phyloP scores from a whole-genome alignment of 805 yeast species.

The Sungouiozyma ichnusensis region DNA sequence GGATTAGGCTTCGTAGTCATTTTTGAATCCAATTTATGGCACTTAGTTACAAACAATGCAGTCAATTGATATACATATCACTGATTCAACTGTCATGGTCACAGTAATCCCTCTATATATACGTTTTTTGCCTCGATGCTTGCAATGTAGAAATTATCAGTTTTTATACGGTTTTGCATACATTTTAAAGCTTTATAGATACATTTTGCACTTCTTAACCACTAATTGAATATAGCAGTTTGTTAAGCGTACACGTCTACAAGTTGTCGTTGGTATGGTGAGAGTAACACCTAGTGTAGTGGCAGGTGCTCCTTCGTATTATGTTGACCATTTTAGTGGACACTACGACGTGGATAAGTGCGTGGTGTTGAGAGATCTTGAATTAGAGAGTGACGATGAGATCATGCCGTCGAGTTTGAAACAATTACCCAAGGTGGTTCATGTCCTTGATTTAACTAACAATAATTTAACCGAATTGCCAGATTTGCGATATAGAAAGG shows the following conservation, averaged over 20 bases:
- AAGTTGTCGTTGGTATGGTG: no score
- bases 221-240: not conserved
- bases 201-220: not conserved
- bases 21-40: no score
- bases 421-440: slow-evolving; percentile 34
- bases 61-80: no score
- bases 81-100: no score
- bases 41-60: no score
- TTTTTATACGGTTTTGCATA: not conserved
- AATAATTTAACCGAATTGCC: slow-evolving; percentile 54
- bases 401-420: slow-evolving; percentile 33
- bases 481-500: slow-evolving; percentile 36
- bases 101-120: no score
- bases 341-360: slow-evolving; percentile 19
- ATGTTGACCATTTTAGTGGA: slow-evolving; percentile 31
- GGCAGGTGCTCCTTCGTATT: slow-evolving; percentile 40
- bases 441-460: slow-evolving; percentile 65
- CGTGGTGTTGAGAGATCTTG: slow-evolving; percentile 21
- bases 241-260: not conserved
- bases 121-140: no score
- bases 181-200: not conserved
- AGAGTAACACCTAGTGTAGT: slow-evolving; percentile 31
- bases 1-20: slow-evolving; percentile 15
- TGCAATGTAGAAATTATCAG: not conserved
- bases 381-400: slow-evolving; percentile 34